Conservation (phyloP, 2,329 filamentous ascomycete species). For the Clonostachys rhizophaga region DNA sequence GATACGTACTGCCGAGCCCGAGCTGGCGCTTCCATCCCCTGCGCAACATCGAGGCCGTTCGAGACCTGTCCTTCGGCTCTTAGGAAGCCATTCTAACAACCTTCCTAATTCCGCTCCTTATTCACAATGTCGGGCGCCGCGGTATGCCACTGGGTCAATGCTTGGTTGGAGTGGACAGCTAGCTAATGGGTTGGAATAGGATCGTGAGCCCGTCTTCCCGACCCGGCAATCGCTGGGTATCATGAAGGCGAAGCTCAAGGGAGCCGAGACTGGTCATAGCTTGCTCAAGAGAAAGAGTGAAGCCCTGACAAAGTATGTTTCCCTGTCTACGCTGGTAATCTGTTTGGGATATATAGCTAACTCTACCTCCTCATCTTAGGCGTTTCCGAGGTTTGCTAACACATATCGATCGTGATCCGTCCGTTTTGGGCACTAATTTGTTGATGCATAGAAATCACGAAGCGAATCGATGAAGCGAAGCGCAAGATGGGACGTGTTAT, state of each 20-base stretch:
- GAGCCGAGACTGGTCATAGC: conserved; percentile 85
- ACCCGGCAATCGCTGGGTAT: conserved; percentile 93
- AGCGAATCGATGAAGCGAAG: conserved; percentile 96
- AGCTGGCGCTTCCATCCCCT: too few relatives aligned
- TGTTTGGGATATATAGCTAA: neutral
- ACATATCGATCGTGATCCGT: conserved; percentile 3
- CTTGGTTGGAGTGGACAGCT: neutral
- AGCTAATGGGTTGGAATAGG: conserved; percentile 48
- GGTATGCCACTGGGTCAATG: conserved; percentile 18
- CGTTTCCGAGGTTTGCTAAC: conserved; percentile 71
- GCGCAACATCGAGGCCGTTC: too few relatives aligned
- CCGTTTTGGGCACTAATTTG: too few relatives aligned
- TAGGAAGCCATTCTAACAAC: too few relatives aligned
- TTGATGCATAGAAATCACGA: conserved; percentile 71
- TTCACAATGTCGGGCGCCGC: conserved; percentile 29
- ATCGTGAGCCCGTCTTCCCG: conserved; percentile 93
- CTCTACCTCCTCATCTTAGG: conserved; percentile 35
- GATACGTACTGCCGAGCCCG: too few relatives aligned
- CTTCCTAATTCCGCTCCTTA: too few relatives aligned
- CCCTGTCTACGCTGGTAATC: neutral
- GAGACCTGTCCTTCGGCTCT: too few relatives aligned
- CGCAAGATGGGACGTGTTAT: conserved; percentile 99
- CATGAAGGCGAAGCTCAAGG: conserved; percentile 99
- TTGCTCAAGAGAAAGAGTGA: conserved; percentile 97
- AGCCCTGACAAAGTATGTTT: conserved; percentile 83